These are phyloP conservation scores for Pichia sp. DNA, from an alignment of 1,139 yeast species.

Conservation along the genomic window DNA sequence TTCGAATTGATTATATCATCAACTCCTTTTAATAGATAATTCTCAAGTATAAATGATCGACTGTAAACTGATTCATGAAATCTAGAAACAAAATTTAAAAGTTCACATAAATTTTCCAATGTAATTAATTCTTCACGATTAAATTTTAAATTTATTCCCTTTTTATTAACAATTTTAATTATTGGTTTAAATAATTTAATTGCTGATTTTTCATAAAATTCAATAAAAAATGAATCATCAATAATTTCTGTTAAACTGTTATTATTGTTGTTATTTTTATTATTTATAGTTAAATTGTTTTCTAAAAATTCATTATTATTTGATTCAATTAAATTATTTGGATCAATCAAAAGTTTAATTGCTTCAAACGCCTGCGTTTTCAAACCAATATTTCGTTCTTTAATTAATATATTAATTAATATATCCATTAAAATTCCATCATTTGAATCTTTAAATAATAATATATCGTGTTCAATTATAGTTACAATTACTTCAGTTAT, in stretches of 20 bases:
- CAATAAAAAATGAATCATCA: constrained; percentile 47
- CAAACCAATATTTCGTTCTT: constrained; percentile 64
- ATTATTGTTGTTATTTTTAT: constrained; percentile 23
- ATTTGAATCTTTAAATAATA: constrained; percentile 42
- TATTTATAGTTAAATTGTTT: neutral
- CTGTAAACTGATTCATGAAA: constrained; percentile 56
- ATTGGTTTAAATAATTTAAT: constrained; percentile 50
- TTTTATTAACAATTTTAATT: constrained; percentile 23
- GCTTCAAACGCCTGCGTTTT: constrained; percentile 85
- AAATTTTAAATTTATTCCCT: too few relatives aligned
- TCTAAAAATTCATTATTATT: constrained; percentile 2
- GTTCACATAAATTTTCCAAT: constrained; percentile 51
- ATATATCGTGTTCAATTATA: constrained; percentile 78
- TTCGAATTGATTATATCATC: constrained; percentile 38
- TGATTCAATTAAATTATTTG: constrained; percentile 25
- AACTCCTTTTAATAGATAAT: constrained; percentile 50
- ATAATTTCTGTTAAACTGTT: constrained; percentile 5
- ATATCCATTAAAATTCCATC: constrained; percentile 60
- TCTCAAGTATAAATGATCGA: constrained; percentile 55
- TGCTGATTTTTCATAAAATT: constrained; percentile 61
- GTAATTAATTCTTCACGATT: constrained; percentile 8
- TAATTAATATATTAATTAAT: constrained; percentile 54
- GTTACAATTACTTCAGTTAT: constrained; percentile 81
- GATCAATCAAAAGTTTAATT: constrained; percentile 62
- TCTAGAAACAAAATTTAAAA: constrained; percentile 57